These are phyloP conservation scores for Lepraria neglecta DNA, from an alignment of 495 filamentous ascomycete species.

Conservation along the genomic window DNA sequence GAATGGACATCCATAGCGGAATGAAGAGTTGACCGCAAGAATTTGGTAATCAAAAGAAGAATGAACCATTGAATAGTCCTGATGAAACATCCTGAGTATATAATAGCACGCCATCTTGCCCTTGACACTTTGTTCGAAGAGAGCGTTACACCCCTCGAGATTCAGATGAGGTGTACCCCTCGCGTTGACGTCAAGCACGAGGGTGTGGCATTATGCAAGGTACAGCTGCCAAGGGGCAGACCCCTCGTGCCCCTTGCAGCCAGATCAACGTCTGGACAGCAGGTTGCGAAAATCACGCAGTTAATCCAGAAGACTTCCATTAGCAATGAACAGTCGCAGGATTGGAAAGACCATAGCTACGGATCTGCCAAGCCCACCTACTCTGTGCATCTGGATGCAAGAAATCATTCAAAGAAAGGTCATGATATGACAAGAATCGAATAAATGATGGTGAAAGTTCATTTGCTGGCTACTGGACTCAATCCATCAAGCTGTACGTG, in stretches of 20 bases:
- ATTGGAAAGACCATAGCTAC: too few relatives aligned
- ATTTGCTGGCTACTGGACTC: too few relatives aligned
- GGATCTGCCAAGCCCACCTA: too few relatives aligned
- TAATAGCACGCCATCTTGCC: slow-evolving; percentile 2
- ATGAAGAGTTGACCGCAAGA: not conserved
- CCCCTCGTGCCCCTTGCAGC: slow-evolving; percentile 14
- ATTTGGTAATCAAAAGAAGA: slow-evolving; percentile 1
- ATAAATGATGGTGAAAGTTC: too few relatives aligned
- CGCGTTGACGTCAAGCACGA: slow-evolving; percentile 4
- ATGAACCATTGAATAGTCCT: slow-evolving; percentile 12
- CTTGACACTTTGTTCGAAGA: slow-evolving; percentile 7
- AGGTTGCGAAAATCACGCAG: not conserved
- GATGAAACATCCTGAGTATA: slow-evolving; percentile 1
- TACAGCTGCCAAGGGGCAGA: slow-evolving; percentile 2
- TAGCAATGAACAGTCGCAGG: too few relatives aligned
- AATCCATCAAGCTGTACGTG: not conserved
- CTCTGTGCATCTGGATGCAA: too few relatives aligned
- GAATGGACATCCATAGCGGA: slow-evolving; percentile 1
- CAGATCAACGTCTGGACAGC: not conserved
- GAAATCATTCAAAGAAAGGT: too few relatives aligned
- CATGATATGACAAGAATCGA: too few relatives aligned
- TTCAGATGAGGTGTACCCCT: not conserved
- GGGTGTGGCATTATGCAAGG: slow-evolving; percentile 15
- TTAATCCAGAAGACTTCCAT: not conserved
- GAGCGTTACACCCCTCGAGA: not conserved